phyloP scores from a whole-genome alignment of 2,329 filamentous ascomycete species.

The Elsinoe perseae region DNA sequence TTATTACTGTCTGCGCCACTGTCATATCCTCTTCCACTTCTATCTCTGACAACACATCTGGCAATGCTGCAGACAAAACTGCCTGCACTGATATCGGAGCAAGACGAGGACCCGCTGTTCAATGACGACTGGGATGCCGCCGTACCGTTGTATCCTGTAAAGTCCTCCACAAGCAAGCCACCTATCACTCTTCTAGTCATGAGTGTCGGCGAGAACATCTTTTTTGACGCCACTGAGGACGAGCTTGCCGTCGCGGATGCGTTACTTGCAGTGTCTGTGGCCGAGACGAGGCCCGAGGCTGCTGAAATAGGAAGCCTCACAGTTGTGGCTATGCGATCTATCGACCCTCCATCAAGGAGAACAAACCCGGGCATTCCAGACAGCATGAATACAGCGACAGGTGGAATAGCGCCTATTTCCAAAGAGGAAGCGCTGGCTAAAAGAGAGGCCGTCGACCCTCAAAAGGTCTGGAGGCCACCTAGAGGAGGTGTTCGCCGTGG shows the following conservation, averaged over 20 bases:
- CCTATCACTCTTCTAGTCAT: constrained; percentile 88
- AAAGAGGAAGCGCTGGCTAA: constrained; percentile 36
- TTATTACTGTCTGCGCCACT: constrained; percentile 86
- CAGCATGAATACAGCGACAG: constrained; percentile 39
- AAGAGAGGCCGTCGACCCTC: constrained; percentile 43
- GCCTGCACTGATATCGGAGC: constrained; percentile 76
- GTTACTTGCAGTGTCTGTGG: constrained; percentile 76
- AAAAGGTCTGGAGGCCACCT: constrained; percentile 73
- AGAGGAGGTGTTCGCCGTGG: constrained; percentile 72
- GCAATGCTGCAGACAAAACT: constrained; percentile 82
- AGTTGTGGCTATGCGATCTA: constrained; percentile 40
- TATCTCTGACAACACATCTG: constrained; percentile 88
- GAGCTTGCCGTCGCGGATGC: constrained; percentile 90
- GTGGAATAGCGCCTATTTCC: constrained; percentile 32
- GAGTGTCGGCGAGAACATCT: constrained; percentile 75
- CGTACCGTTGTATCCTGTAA: constrained; percentile 62
- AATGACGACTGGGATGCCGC: constrained; percentile 95
- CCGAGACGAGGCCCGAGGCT: constrained; percentile 27
- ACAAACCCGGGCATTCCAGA: constrained; percentile 43
- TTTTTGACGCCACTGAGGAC: constrained; percentile 87
- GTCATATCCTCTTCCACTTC: constrained; percentile 84
- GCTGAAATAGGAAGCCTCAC: constrained; percentile 16
- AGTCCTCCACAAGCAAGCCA: constrained; percentile 44
- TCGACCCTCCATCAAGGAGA: constrained; percentile 43
- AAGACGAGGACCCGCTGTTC: constrained; percentile 93